A percentile compares a stretch with the other conserved stretches of the same genome.
These are phyloP conservation scores for Vitis hybrid DNA, from an alignment of 177 flowering plant genomes.

Conservation along the genomic window DNA sequence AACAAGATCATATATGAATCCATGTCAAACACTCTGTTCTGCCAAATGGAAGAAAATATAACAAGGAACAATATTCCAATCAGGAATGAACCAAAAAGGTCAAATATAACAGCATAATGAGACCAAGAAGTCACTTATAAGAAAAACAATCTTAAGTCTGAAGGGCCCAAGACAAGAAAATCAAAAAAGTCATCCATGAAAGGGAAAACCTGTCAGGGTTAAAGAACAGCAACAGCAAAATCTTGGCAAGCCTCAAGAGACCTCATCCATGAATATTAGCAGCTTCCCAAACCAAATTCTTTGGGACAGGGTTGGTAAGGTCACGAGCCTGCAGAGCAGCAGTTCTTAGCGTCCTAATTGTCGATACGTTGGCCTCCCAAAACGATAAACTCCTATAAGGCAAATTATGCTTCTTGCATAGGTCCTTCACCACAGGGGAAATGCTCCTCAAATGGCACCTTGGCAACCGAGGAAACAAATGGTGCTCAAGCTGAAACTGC, in stretches of 20 bases:
- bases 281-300: constrained; percentile 89
- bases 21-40: neutral
- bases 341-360: constrained; percentile 57
- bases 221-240: constrained; percentile 1
- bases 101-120: neutral
- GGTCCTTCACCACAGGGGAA: constrained; percentile 64
- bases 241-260: constrained; percentile 17
- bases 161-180: neutral
- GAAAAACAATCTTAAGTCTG: neutral
- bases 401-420: constrained; percentile 86
- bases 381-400: constrained; percentile 70
- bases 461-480: constrained; percentile 85
- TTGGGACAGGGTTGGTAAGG: constrained; percentile 45
- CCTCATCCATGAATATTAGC: constrained; percentile 71
- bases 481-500: constrained; percentile 95
- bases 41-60: too few relatives aligned
- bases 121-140: neutral
- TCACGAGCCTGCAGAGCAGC: constrained; percentile 85
- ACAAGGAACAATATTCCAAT: neutral
- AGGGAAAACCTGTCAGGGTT: neutral
- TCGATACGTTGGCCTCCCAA: constrained; percentile 66
- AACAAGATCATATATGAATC: neutral
- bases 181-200: neutral
- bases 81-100: neutral
- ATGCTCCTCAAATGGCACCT: constrained; percentile 71